Evolutionary conservation across 2,329 filamentous ascomycete species (phyloP).

Genomic region (Neonectria faginata): DNA sequence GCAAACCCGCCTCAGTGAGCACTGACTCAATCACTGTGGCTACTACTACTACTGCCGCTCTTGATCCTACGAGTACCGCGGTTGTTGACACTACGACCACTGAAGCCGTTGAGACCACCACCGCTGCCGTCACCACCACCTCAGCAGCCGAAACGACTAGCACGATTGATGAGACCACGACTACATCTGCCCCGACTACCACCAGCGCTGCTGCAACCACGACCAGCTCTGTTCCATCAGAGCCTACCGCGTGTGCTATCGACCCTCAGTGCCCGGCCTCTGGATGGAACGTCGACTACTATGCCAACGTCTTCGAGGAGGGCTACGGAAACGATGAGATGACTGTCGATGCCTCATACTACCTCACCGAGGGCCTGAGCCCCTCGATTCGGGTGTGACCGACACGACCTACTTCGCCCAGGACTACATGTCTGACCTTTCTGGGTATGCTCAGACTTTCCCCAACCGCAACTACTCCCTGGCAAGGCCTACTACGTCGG

Average conservation of each 20-base stretch:
- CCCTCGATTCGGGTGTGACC: constrained; percentile 27
- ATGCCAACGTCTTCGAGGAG: constrained; percentile 33
- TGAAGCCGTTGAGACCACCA: not conserved
- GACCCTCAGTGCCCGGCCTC: constrained; percentile 15
- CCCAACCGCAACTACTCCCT: constrained; percentile 7
- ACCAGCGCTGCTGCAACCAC: not conserved
- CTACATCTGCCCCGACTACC: not conserved
- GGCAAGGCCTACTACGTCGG: constrained; percentile 27
- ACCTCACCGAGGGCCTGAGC: constrained; percentile 34
- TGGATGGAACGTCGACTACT: constrained; percentile 38
- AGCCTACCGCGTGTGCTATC: not conserved
- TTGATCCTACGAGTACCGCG: not conserved
- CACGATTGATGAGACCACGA: not conserved
- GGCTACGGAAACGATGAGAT: constrained; percentile 37
- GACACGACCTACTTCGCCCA: constrained; percentile 35
- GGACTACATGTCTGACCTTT: constrained; percentile 18
- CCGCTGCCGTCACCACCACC: too few relatives aligned
- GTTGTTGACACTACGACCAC: constrained; percentile 2
- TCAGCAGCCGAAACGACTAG: not conserved
- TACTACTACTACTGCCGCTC: not conserved
- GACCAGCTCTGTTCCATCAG: not conserved
- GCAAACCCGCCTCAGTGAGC: not conserved
- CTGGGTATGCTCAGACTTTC: constrained; percentile 8
- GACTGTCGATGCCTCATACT: constrained; percentile 38
- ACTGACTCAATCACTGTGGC: not conserved